Conservation (phyloP, 805 yeast genomes). For the Candida schatavii region DNA sequence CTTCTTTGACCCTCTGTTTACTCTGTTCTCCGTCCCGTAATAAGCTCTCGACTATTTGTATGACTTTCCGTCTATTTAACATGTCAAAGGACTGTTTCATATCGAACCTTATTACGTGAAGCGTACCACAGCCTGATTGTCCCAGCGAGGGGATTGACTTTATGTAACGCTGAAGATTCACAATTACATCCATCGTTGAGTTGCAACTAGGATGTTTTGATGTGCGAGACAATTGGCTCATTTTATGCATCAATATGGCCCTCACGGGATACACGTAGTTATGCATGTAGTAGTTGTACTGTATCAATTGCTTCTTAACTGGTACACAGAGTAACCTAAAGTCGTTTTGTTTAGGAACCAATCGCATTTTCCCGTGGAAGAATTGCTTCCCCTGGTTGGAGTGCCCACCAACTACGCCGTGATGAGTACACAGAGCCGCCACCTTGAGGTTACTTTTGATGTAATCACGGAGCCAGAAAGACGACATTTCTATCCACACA, state of each 20-base stretch:
- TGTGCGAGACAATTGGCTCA: background rate
- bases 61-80: conserved; percentile 48
- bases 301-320: conserved; percentile 8
- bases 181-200: conserved; percentile 44
- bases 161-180: background rate
- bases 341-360: conserved; percentile 60
- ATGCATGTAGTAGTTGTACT: conserved; percentile 25
- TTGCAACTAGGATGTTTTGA: conserved; percentile 23
- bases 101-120: conserved; percentile 71
- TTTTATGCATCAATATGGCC: conserved; percentile 14
- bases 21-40: background rate
- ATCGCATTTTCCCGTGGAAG: conserved; percentile 41
- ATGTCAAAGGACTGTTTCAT: conserved; percentile 75
- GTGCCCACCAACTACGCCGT: background rate
- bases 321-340: conserved; percentile 65
- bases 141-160: too few relatives aligned
- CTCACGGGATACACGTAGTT: conserved; percentile 43
- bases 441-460: background rate
- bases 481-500: conserved; percentile 50
- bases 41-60: conserved; percentile 8
- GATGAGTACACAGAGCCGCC: background rate
- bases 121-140: too few relatives aligned
- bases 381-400: conserved; percentile 6
- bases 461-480: conserved; percentile 43
- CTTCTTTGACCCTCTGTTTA: too few relatives aligned